Evolutionary conservation across 352 stramenopile species (phyloP).

Genomic region (Globisporangium paddicum): DNA sequence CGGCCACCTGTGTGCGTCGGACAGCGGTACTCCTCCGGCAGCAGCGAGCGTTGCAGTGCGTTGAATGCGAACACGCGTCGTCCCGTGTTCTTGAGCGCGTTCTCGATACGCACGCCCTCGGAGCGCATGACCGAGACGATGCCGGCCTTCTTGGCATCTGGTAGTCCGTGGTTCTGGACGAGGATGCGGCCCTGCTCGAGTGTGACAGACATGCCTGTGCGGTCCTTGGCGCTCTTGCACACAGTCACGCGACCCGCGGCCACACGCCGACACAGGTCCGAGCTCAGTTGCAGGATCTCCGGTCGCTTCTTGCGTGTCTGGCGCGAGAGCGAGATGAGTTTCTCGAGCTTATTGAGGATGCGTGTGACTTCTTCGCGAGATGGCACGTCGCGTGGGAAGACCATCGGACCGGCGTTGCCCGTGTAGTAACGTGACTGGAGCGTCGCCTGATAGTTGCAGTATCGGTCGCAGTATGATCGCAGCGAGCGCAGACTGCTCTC

Average conservation of each 20-base stretch:
- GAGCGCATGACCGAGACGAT: slow-evolving; percentile 84
- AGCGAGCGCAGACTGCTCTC: slow-evolving; percentile 65
- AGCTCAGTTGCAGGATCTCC: slow-evolving; percentile 83
- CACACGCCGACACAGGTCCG: slow-evolving; percentile 76
- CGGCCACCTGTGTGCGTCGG: slow-evolving; percentile 69
- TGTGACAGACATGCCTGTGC: slow-evolving; percentile 97
- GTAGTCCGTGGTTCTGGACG: slow-evolving; percentile 69
- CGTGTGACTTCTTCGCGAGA: slow-evolving; percentile 52
- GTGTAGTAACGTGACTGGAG: slow-evolving; percentile 29
- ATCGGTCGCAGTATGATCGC: slow-evolving; percentile 67
- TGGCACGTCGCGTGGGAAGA: slow-evolving; percentile 10
- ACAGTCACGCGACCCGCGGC: slow-evolving; percentile 91
- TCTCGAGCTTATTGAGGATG: slow-evolving; percentile 57
- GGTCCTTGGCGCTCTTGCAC: slow-evolving; percentile 98
- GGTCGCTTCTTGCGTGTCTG: slow-evolving; percentile 80
- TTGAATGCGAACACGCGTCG: slow-evolving; percentile 85
- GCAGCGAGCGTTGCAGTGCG: slow-evolving; percentile 70
- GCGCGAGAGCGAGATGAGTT: slow-evolving; percentile 59
- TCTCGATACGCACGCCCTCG: slow-evolving; percentile 82
- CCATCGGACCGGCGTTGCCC: slow-evolving; percentile 11
- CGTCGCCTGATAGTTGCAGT: slow-evolving; percentile 64
- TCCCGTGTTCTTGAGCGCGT: slow-evolving; percentile 81
- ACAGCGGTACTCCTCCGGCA: slow-evolving; percentile 83
- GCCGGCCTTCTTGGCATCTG: slow-evolving; percentile 62
- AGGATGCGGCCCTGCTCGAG: slow-evolving; percentile 91